phyloP scores from a whole-genome alignment of 2,329 filamentous ascomycete genomes.

The Penicillium expansum region DNA sequence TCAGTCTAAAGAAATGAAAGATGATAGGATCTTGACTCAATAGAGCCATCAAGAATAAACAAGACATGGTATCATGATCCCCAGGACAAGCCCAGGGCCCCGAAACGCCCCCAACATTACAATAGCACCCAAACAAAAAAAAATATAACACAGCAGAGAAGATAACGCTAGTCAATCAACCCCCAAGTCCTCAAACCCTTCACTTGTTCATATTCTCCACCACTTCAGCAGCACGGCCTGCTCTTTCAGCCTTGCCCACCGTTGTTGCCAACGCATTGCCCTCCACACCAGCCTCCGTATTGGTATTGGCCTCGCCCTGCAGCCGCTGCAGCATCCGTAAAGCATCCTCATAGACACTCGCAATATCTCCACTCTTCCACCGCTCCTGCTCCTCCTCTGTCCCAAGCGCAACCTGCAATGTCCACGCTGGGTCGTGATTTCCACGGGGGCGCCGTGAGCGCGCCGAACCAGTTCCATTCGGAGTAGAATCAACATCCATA shows the following conservation, averaged over 20 bases:
- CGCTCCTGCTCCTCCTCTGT: slow-evolving; percentile 36
- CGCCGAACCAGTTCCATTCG: not conserved
- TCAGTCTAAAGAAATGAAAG: not conserved
- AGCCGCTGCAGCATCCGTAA: slow-evolving; percentile 39
- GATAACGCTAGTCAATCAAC: slow-evolving; percentile 5
- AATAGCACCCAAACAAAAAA: not conserved
- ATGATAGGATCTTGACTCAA: not conserved
- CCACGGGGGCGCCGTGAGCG: not conserved
- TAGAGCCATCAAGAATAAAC: not conserved
- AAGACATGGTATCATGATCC: slow-evolving; percentile 28
- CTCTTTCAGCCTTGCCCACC: slow-evolving; percentile 48
- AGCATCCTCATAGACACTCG: slow-evolving; percentile 42
- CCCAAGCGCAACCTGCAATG: slow-evolving; percentile 34
- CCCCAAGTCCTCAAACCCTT: slow-evolving; percentile 16
- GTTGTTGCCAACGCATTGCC: slow-evolving; percentile 45
- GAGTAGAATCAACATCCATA: slow-evolving; percentile 32
- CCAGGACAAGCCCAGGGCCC: slow-evolving; percentile 7
- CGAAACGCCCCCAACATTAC: slow-evolving; percentile 17
- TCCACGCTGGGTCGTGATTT: slow-evolving; percentile 24
- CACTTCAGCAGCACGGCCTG: slow-evolving; percentile 46
- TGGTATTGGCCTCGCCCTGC: slow-evolving; percentile 34
- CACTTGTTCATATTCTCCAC: slow-evolving; percentile 47
- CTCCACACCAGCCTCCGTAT: slow-evolving; percentile 24
- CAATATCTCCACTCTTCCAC: slow-evolving; percentile 44
- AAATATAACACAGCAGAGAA: slow-evolving; percentile 7